phyloP scores from a whole-genome alignment of 495 filamentous ascomycete species.

The Penicillium bovifimosum region DNA sequence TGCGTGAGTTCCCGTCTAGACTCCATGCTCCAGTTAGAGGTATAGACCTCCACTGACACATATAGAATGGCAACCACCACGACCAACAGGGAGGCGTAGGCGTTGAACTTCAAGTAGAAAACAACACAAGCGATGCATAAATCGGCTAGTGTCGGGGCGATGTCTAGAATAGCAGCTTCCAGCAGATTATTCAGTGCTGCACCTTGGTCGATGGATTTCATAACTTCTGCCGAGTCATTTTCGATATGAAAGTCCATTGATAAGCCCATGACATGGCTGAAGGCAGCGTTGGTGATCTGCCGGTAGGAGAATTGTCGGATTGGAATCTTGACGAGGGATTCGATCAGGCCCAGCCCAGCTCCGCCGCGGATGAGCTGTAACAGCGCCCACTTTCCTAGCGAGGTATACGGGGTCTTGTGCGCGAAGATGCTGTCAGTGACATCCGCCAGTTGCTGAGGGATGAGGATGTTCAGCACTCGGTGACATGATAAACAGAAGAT shows the following conservation, averaged over 20 bases:
- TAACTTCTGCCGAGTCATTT: constrained; percentile 13
- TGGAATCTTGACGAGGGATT: constrained; percentile 11
- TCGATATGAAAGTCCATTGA: constrained; percentile 10
- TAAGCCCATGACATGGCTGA: constrained; percentile 18
- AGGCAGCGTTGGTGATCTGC: constrained; percentile 19
- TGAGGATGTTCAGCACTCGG: constrained; percentile 45
- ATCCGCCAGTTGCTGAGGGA: constrained; percentile 62
- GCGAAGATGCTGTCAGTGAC: constrained; percentile 55
- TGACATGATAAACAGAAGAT: background rate
- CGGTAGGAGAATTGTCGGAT: constrained; percentile 19
- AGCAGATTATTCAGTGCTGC: constrained; percentile 10
- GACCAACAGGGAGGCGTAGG: constrained; percentile 5
- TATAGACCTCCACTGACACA: constrained; percentile 7
- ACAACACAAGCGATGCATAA: constrained; percentile 7
- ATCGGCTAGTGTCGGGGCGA: constrained; percentile 1
- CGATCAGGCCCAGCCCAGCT: constrained; percentile 7
- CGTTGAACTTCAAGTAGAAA: constrained; percentile 12
- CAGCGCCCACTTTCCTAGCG: constrained; percentile 47
- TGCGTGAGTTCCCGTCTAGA: constrained; percentile 2
- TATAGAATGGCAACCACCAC: constrained; percentile 5
- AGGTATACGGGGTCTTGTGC: constrained; percentile 47
- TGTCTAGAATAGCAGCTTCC: constrained; percentile 10
- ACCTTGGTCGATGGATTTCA: constrained; percentile 18
- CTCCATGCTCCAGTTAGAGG: constrained; percentile 11
- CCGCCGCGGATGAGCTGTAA: constrained; percentile 1